Conservation (phyloP, 129 eudicot genomes). For the Mikania micrantha region DNA sequence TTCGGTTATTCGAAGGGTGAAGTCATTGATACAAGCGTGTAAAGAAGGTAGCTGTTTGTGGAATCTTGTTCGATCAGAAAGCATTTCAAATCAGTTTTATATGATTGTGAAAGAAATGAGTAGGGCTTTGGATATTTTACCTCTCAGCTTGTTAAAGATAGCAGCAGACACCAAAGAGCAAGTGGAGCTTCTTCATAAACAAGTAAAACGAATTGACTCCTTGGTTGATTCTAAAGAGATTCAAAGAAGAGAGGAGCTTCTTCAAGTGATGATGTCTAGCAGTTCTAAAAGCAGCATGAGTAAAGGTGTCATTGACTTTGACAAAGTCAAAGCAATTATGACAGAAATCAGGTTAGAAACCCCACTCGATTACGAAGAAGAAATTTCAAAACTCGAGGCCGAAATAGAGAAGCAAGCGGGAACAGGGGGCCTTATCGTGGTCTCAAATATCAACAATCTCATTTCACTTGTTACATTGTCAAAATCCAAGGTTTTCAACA, state of each 20-base stretch:
- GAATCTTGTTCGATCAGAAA: conserved; percentile 60
- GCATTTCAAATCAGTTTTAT: conserved; percentile 52
- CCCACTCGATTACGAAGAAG: conserved; percentile 56
- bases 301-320: conserved; percentile 40
- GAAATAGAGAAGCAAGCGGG: conserved; percentile 79
- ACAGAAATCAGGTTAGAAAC: conserved; percentile 46
- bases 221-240: conserved; percentile 52
- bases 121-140: conserved; percentile 61
- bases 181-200: conserved; percentile 83
- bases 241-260: conserved; percentile 51
- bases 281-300: conserved; percentile 31
- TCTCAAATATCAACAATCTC: conserved; percentile 71
- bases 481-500: conserved; percentile 44
- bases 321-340: conserved; percentile 39
- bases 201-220: conserved; percentile 58
- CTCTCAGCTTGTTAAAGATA: conserved; percentile 58
- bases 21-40: conserved; percentile 44
- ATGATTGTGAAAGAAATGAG: conserved; percentile 54
- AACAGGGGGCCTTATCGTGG: conserved; percentile 83
- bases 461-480: conserved; percentile 62
- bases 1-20: conserved; percentile 48
- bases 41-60: conserved; percentile 63
- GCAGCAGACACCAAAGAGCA: conserved; percentile 66
- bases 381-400: conserved; percentile 72
- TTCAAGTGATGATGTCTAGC: conserved; percentile 47